Conservation (phyloP, 176 grass and related monocot species). For the Elaeis guineensis region DNA sequence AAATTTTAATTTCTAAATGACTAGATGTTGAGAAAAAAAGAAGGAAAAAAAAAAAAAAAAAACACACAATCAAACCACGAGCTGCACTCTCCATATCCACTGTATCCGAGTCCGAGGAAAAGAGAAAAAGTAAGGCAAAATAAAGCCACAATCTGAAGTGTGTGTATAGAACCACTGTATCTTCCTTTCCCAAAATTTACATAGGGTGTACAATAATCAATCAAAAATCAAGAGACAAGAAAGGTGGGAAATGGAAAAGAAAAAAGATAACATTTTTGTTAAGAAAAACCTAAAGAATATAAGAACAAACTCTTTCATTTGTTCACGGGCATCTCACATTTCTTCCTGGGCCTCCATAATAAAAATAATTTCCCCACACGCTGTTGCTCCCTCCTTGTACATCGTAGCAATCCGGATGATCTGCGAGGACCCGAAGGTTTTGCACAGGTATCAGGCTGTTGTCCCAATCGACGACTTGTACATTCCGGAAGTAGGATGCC, state of each 20-base stretch:
- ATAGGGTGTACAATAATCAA: not conserved
- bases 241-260: too few relatives aligned
- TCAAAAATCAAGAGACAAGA: not conserved
- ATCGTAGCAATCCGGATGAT: slow-evolving; percentile 74
- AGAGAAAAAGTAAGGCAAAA: too few relatives aligned
- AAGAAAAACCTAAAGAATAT: too few relatives aligned
- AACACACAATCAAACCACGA: too few relatives aligned
- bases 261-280: not conserved
- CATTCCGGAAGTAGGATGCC: slow-evolving; percentile 79
- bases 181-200: slow-evolving; percentile 1
- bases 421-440: slow-evolving; percentile 62
- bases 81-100: too few relatives aligned
- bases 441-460: slow-evolving; percentile 74
- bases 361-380: slow-evolving; percentile 91
- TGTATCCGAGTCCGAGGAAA: too few relatives aligned
- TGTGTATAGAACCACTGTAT: not conserved
- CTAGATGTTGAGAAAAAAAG: too few relatives aligned
- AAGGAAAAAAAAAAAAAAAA: too few relatives aligned
- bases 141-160: too few relatives aligned
- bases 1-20: too few relatives aligned
- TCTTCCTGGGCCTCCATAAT: slow-evolving; percentile 68
- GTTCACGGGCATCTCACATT: slow-evolving; percentile 46
- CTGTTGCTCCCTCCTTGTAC: slow-evolving; percentile 68
- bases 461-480: slow-evolving; percentile 82
- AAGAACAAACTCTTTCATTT: not conserved